Conservation (phyloP, 2,329 filamentous ascomycete species). For the Monilinia polystroma region DNA sequence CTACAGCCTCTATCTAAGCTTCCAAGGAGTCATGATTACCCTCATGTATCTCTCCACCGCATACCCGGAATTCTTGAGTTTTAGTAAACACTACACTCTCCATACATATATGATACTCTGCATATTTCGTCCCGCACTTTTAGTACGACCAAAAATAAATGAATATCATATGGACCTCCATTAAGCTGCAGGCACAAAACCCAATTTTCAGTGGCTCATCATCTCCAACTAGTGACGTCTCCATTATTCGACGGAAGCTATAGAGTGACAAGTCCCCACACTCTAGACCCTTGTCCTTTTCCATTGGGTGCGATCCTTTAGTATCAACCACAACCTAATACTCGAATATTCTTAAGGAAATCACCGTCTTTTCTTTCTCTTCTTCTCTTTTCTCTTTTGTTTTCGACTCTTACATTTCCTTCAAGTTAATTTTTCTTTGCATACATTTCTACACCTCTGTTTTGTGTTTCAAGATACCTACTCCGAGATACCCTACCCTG, state of each 20-base stretch:
- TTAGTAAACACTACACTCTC: conserved; percentile 5
- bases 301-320: conserved; percentile 22
- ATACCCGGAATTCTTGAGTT: conserved; percentile 7
- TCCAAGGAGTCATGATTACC: neutral
- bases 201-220: conserved; percentile 29
- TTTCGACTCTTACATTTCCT: conserved; percentile 16
- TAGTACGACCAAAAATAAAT: conserved; percentile 25
- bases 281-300: conserved; percentile 26
- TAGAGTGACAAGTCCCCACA: conserved; percentile 33
- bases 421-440: conserved; percentile 5
- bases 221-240: conserved; percentile 29
- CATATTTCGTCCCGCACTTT: conserved; percentile 21
- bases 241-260: conserved; percentile 30
- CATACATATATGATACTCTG: conserved; percentile 4
- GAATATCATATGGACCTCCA: conserved; percentile 7
- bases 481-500: conserved; percentile 32
- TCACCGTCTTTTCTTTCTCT: conserved; percentile 11
- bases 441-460: conserved; percentile 25
- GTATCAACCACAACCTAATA: conserved; percentile 19
- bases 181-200: conserved; percentile 31
- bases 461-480: conserved; percentile 8
- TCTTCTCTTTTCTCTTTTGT: conserved; percentile 28
- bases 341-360: conserved; percentile 18
- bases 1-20: neutral
- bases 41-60: conserved; percentile 19